Conservation (phyloP, 305 asterid species). For the Solanum chacoense region DNA sequence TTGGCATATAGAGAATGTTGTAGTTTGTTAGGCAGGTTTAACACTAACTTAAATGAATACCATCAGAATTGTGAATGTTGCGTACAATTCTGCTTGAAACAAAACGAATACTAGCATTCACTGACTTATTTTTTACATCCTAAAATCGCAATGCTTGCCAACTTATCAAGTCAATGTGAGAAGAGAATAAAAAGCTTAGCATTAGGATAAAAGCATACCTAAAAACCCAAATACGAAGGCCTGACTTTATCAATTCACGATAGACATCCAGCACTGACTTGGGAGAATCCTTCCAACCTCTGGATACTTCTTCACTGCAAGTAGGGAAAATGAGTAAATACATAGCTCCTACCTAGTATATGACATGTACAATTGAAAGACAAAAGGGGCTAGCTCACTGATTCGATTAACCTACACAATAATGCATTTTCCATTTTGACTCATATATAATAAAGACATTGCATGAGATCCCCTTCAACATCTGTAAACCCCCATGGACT, state of each 20-base stretch:
- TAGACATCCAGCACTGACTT: constrained; percentile 55
- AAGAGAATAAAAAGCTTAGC: constrained; percentile 8
- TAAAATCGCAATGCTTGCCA: background rate
- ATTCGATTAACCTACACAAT: background rate
- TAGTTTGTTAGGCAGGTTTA: background rate
- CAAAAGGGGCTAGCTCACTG: background rate
- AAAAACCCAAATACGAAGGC: constrained; percentile 88
- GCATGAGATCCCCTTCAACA: background rate
- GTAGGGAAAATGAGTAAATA: background rate
- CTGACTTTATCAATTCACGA: constrained; percentile 54
- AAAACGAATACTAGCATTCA: background rate
- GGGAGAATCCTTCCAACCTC: constrained; percentile 74
- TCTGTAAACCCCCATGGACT: background rate
- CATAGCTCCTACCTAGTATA: background rate
- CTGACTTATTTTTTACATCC: background rate
- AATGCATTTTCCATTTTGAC: background rate
- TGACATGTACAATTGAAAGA: background rate
- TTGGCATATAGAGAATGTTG: background rate
- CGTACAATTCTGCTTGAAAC: background rate
- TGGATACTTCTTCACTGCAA: constrained; percentile 44
- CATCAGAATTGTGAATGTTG: background rate
- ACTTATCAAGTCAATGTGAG: background rate
- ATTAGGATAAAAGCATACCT: constrained; percentile 25
- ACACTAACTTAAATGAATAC: background rate
- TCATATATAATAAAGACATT: background rate